Evolutionary conservation across 352 stramenopile genomes (phyloP).

Genomic region (Phytophthora foliorum): DNA sequence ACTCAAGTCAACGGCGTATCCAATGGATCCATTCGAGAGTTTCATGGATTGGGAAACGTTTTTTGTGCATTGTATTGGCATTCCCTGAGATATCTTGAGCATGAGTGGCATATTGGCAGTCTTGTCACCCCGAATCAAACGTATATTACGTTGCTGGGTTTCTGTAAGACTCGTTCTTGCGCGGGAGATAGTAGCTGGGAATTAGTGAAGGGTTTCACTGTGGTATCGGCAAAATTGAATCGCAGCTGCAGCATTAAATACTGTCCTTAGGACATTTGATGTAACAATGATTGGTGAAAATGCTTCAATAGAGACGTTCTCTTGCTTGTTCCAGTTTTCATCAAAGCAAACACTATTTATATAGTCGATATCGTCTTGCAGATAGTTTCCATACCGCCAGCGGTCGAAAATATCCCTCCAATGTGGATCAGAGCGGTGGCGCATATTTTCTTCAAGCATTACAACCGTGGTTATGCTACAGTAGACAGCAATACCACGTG

Average conservation of each 20-base stretch:
- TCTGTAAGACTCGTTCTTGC: background rate
- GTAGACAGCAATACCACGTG: constrained; percentile 9
- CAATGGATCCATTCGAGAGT: constrained; percentile 10
- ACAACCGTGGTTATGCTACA: constrained; percentile 6
- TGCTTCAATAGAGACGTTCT: background rate
- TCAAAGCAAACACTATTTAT: background rate
- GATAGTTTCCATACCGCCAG: too few relatives aligned
- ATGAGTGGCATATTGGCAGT: constrained; percentile 7
- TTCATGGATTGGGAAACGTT: constrained; percentile 7
- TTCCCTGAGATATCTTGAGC: background rate
- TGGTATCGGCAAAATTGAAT: background rate
- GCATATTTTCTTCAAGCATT: constrained; percentile 10
- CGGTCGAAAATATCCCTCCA: too few relatives aligned
- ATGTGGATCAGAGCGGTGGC: too few relatives aligned
- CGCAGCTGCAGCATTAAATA: background rate
- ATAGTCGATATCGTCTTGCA: background rate
- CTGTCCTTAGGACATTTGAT: background rate
- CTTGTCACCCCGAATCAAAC: background rate
- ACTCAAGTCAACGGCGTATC: constrained; percentile 6
- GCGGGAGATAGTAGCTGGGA: background rate
- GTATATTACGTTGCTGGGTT: background rate
- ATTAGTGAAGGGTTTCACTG: constrained; percentile 2
- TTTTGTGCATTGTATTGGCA: constrained; percentile 8
- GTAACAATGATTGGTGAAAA: background rate
- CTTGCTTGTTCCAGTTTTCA: background rate